A percentile compares a stretch with the other conserved stretches of the same genome.
phyloP scores from a whole-genome alignment of 1,284 basidiomycete species.

The Leucoagaricus sp. region DNA sequence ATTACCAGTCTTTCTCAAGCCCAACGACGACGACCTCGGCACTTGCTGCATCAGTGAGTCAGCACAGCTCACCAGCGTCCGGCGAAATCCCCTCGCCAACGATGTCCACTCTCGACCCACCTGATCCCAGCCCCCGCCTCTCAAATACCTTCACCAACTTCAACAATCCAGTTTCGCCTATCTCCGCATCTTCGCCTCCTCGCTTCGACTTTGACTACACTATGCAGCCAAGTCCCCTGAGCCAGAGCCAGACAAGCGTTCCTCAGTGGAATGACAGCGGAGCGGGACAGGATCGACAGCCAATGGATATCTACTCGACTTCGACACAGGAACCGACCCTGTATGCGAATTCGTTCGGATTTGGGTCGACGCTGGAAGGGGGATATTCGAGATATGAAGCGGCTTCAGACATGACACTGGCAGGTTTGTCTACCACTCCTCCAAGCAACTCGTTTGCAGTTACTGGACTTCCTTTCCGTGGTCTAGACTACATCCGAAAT shows the following conservation, averaged over 20 bases:
- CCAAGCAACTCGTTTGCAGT: conserved; percentile 63
- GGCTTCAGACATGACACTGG: conserved; percentile 37
- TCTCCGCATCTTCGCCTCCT: conserved; percentile 46
- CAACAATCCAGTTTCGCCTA: conserved; percentile 49
- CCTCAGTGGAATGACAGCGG: conserved; percentile 48
- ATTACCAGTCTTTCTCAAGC: conserved; percentile 54
- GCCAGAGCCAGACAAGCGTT: conserved; percentile 36
- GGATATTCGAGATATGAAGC: conserved; percentile 47
- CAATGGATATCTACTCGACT: conserved; percentile 43
- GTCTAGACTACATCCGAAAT: conserved; percentile 78
- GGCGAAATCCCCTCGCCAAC: conserved; percentile 68
- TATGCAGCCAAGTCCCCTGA: conserved; percentile 44
- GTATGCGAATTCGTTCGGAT: conserved; percentile 41
- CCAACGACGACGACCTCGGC: conserved; percentile 31
- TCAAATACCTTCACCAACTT: conserved; percentile 41
- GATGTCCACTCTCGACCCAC: conserved; percentile 44
- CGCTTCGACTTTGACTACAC: conserved; percentile 60
- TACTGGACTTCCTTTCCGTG: conserved; percentile 75
- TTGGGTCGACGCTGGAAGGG: conserved; percentile 48
- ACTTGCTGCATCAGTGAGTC: conserved; percentile 47
- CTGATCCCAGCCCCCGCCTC: conserved; percentile 47
- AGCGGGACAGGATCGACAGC: conserved; percentile 31
- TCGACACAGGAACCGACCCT: conserved; percentile 38
- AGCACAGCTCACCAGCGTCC: conserved; percentile 77
- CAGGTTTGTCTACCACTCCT: conserved; percentile 55